Conservation (phyloP, 306 rosid genomes). For the Rosa lucieae region DNA sequence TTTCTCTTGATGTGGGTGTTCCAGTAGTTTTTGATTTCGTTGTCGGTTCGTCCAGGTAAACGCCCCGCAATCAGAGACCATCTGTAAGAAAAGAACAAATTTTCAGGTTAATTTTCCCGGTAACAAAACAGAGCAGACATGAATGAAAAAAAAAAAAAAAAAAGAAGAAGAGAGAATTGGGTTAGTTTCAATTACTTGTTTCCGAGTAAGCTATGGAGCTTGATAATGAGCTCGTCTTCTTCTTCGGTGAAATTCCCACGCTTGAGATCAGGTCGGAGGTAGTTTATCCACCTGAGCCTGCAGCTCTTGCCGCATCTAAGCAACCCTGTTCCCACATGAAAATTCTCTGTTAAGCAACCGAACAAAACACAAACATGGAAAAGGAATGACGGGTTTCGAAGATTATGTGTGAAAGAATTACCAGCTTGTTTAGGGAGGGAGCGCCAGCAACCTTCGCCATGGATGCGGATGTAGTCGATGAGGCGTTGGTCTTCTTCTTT, state of each 20-base stretch:
- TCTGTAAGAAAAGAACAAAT: constrained; percentile 16
- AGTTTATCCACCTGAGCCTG: constrained; percentile 68
- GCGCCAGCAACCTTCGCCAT: constrained; percentile 84
- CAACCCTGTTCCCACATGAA: constrained; percentile 36
- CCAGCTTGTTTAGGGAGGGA: constrained; percentile 76
- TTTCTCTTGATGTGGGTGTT: constrained; percentile 74
- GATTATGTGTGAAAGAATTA: background rate
- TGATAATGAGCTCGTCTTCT: constrained; percentile 66
- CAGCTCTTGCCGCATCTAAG: constrained; percentile 77
- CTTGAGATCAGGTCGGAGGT: constrained; percentile 74
- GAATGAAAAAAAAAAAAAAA: background rate
- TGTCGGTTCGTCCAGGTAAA: constrained; percentile 73
- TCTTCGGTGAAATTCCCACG: constrained; percentile 72
- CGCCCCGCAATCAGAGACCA: constrained; percentile 75
- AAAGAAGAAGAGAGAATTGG: background rate
- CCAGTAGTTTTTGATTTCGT: constrained; percentile 76
- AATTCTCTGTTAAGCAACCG: background rate
- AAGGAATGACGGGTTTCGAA: background rate
- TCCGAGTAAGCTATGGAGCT: constrained; percentile 65
- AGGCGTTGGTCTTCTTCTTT: constrained; percentile 78
- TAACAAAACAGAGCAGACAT: background rate
- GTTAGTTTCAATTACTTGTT: constrained; percentile 42
- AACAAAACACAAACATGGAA: background rate
- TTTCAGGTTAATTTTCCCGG: background rate
- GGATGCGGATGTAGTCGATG: constrained; percentile 59